Conservation (phyloP, 1,139 yeast genomes). For the Sugiyamaella japonica region DNA sequence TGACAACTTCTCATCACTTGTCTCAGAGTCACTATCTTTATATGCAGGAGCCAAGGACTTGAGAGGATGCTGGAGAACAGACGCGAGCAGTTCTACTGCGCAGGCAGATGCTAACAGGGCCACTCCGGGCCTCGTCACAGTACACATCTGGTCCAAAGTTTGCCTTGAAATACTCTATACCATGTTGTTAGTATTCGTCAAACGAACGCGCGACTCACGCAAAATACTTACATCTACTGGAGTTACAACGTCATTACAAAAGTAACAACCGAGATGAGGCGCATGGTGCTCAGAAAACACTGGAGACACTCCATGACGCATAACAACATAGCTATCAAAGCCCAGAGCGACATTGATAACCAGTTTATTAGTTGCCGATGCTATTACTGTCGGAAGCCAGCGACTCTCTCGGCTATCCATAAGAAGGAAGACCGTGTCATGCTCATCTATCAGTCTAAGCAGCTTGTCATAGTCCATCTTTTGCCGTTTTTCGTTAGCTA, state of each 20-base stretch:
- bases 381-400: constrained; percentile 91
- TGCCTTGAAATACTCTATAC: constrained; percentile 64
- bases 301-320: constrained; percentile 73
- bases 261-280: constrained; percentile 80
- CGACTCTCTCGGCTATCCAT: constrained; percentile 96
- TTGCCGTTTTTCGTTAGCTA: constrained; percentile 55
- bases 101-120: constrained; percentile 84
- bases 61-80: constrained; percentile 67
- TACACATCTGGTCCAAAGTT: constrained; percentile 96
- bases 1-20: constrained; percentile 18
- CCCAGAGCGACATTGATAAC: constrained; percentile 94
- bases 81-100: constrained; percentile 81
- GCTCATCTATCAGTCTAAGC: constrained; percentile 54
- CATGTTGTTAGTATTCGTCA: not conserved
- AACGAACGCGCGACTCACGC: too few relatives aligned
- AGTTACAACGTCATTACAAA: constrained; percentile 93
- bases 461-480: constrained; percentile 54
- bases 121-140: constrained; percentile 95
- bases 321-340: constrained; percentile 86
- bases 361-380: constrained; percentile 61
- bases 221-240: constrained; percentile 64
- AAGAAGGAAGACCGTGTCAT: constrained; percentile 75
- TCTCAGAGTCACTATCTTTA: constrained; percentile 19
- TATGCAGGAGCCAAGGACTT: constrained; percentile 50
- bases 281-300: constrained; percentile 24